A percentile compares a stretch with the other conserved stretches of the same genome.
Conservation (phyloP, 805 yeast species). For the Suhomyces kilbournensis region DNA sequence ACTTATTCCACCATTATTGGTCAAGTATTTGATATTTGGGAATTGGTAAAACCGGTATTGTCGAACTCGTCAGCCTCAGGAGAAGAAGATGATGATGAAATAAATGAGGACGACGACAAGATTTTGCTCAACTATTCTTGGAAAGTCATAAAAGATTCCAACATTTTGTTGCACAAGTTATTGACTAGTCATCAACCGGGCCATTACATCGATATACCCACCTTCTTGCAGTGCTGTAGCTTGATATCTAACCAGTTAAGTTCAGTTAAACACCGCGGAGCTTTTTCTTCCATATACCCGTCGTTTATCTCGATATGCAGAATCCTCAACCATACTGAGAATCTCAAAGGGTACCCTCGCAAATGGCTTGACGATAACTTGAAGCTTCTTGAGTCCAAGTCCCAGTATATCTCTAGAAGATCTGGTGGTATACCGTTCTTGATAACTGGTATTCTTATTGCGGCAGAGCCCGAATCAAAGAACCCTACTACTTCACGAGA, state of each 20-base stretch:
- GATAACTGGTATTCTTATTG: conserved; percentile 68
- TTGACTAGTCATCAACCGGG: conserved; percentile 22
- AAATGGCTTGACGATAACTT: conserved; percentile 63
- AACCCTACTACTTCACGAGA: background rate
- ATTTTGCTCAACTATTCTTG: conserved; percentile 67
- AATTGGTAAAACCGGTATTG: conserved; percentile 44
- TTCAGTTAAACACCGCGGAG: conserved; percentile 83
- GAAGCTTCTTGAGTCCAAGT: conserved; percentile 46
- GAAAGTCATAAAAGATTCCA: conserved; percentile 79
- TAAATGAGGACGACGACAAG: conserved; percentile 39
- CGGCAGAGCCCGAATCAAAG: conserved; percentile 23
- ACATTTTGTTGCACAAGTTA: conserved; percentile 49
- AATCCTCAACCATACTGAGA: conserved; percentile 40
- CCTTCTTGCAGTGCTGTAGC: conserved; percentile 45
- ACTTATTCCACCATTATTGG: conserved; percentile 15
- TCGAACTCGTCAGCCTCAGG: conserved; percentile 53
- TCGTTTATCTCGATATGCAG: conserved; percentile 66
- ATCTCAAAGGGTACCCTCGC: conserved; percentile 39
- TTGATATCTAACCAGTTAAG: conserved; percentile 64
- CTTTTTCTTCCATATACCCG: conserved; percentile 85
- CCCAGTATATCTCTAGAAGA: conserved; percentile 77
- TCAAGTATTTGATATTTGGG: conserved; percentile 41
- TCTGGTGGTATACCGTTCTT: conserved; percentile 90
- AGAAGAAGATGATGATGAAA: conserved; percentile 39
- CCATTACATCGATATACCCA: conserved; percentile 17